Conservation (phyloP, 306 rosid species). For the Medicago arabica region DNA sequence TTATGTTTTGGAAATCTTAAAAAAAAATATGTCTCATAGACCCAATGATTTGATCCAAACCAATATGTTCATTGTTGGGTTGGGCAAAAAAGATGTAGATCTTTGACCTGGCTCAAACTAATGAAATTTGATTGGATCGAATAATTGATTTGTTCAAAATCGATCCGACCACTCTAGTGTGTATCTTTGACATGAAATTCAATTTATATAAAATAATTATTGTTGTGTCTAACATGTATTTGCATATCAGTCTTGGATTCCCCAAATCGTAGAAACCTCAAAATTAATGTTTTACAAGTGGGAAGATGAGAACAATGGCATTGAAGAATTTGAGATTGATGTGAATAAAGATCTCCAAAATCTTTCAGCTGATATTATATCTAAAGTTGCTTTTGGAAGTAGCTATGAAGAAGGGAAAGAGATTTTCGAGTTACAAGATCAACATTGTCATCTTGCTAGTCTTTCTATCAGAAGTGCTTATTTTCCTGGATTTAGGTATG, state of each 20-base stretch:
- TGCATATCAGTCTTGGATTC: neutral
- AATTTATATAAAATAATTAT: too few relatives aligned
- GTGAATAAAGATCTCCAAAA: neutral
- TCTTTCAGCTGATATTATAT: neutral
- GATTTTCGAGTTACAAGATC: neutral
- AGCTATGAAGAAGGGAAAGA: neutral
- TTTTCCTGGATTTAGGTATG: neutral
- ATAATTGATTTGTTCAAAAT: too few relatives aligned
- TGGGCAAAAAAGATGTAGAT: too few relatives aligned
- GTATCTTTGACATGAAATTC: too few relatives aligned
- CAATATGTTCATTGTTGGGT: too few relatives aligned
- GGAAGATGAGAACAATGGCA: neutral
- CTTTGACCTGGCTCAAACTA: too few relatives aligned
- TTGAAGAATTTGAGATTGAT: neutral
- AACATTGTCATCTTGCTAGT: neutral
- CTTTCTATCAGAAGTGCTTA: neutral
- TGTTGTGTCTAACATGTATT: too few relatives aligned
- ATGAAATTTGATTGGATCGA: too few relatives aligned
- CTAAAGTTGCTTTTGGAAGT: constrained; percentile 1
- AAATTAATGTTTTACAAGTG: neutral
- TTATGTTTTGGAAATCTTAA: too few relatives aligned
- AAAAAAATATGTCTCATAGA: too few relatives aligned
- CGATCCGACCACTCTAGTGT: too few relatives aligned
- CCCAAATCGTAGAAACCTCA: neutral
- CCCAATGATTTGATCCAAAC: too few relatives aligned